phyloP scores from a whole-genome alignment of 371 early-diverging fungal genomes.

The Dichotomocladium elegans region DNA sequence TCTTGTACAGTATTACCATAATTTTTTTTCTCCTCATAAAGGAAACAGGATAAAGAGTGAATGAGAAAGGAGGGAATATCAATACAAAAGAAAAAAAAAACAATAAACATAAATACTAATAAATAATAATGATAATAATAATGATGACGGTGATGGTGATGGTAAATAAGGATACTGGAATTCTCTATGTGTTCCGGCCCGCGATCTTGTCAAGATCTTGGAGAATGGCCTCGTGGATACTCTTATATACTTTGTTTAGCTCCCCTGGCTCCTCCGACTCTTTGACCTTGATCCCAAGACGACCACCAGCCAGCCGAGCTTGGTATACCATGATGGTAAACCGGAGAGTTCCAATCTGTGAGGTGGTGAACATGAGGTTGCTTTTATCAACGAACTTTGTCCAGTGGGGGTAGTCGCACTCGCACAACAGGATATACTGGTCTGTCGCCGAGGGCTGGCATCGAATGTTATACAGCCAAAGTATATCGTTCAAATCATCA shows the following conservation, averaged over 20 bases:
- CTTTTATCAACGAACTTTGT: conserved; percentile 3
- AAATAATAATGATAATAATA: not conserved
- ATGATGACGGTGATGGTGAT: not conserved
- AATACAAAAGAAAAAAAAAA: not conserved
- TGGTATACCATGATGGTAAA: conserved; percentile 30
- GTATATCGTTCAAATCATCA: conserved; percentile 14
- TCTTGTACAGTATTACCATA: too few species aligned
- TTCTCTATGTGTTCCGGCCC: not conserved
- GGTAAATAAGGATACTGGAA: not conserved
- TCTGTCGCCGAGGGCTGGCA: not conserved
- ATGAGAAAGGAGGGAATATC: not conserved
- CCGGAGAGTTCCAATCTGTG: conserved; percentile 5
- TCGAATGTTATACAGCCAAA: conserved; percentile 12
- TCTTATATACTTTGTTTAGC: conserved; percentile 12
- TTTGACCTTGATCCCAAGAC: conserved; percentile 33
- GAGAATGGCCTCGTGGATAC: conserved; percentile 14
- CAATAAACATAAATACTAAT: not conserved
- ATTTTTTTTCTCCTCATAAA: too few species aligned
- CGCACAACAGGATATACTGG: conserved; percentile 22
- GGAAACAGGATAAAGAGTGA: too few species aligned
- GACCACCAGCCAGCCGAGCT: conserved; percentile 32
- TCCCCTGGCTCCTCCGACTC: conserved; percentile 17
- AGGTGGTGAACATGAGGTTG: not conserved
- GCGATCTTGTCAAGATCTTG: conserved; percentile 16
- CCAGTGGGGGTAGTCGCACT: conserved; percentile 17